A percentile compares a stretch with the other conserved stretches of the same genome.
These are phyloP conservation scores for Erodium chrysanthum DNA, from an alignment of 441 rosid species.

Conservation along the genomic window DNA sequence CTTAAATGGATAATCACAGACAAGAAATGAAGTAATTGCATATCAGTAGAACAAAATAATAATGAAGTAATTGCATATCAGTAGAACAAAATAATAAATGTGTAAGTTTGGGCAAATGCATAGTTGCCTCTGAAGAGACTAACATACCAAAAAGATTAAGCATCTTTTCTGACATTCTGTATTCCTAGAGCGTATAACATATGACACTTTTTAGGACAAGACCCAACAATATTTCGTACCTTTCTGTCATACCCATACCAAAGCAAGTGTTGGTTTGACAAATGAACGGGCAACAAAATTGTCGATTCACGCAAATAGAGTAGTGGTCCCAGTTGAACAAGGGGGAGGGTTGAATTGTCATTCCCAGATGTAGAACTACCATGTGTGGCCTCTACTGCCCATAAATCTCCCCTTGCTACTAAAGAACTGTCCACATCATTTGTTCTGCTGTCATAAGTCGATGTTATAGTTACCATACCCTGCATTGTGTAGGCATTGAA, in stretches of 20 bases:
- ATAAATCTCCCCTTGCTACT: slow-evolving; percentile 88
- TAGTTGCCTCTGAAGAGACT: background rate
- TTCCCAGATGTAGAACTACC: slow-evolving; percentile 50
- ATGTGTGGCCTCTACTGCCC: slow-evolving; percentile 89
- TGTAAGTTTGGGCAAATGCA: background rate
- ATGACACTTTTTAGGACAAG: background rate
- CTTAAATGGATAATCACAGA: background rate
- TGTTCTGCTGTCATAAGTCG: slow-evolving; percentile 72
- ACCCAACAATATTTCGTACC: slow-evolving; percentile 32
- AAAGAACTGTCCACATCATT: slow-evolving; percentile 60
- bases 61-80: background rate
- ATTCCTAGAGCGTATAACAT: background rate
- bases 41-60: background rate
- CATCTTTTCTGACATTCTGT: background rate
- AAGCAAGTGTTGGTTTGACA: slow-evolving; percentile 89
- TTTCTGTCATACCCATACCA: slow-evolving; percentile 96
- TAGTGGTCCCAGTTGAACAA: slow-evolving; percentile 85
- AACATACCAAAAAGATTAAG: background rate
- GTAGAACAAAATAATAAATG: background rate
- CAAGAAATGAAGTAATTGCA: background rate
- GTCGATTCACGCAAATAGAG: slow-evolving; percentile 77
- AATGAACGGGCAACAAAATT: slow-evolving; percentile 79
- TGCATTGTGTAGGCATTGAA: slow-evolving; percentile 20
- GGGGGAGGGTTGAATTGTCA: slow-evolving; percentile 73
- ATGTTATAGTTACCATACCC: slow-evolving; percentile 66